Base-by-base conservation (phyloP, 768 basidiomycete species). In the Lepiota venenata region DNA sequence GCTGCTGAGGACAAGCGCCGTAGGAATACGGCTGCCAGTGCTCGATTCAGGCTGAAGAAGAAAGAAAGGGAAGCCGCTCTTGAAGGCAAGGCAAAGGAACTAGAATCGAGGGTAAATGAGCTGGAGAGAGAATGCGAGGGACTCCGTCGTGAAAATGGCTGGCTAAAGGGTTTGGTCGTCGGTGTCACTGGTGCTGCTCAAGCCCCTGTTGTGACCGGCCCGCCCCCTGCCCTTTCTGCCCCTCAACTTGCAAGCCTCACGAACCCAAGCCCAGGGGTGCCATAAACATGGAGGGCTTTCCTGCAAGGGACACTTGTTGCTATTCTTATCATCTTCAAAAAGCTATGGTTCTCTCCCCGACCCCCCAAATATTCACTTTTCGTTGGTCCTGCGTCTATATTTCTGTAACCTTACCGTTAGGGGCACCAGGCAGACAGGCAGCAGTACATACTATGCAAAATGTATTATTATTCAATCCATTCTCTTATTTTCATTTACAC, bases 21-120 rank as follows among this genome's bases (percentile, higher is more conserved):
- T 55, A 76, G 93, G 43, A 97, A 97, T 67, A 97, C 93, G 0
- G 91, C 91, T 1, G 93, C 93, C 0, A 92, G 89, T 50, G 93
- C 93, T 29, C 88, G 93, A 7, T 97, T 97, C 79, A 81, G 93
- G 56, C 70, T 93, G 64, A 97, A 96, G 80, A 97, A 97, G 79
- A 97, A 97, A 76, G 92, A 95, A 70, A 79, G 94, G 12, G 94
- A 97, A 72, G 87, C 83, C 2, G 93, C 94, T 14, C 75, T 96
- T 18, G 94, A 96, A 71, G 80, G 77, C 40, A 85, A 84, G 62
- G 84, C 89, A 14, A 93, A 92, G 73, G 92, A 95, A 64, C 77
- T 96, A 14, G 89, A 93, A 65, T 74, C 74, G 0, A 82, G 86
- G 49, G 91, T 95, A 12, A 76, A 71, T 51, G 90, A 90, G 63